Evolutionary conservation across 257 asterid genomes (phyloP).

Genomic region (Solanum dulcamara): DNA sequence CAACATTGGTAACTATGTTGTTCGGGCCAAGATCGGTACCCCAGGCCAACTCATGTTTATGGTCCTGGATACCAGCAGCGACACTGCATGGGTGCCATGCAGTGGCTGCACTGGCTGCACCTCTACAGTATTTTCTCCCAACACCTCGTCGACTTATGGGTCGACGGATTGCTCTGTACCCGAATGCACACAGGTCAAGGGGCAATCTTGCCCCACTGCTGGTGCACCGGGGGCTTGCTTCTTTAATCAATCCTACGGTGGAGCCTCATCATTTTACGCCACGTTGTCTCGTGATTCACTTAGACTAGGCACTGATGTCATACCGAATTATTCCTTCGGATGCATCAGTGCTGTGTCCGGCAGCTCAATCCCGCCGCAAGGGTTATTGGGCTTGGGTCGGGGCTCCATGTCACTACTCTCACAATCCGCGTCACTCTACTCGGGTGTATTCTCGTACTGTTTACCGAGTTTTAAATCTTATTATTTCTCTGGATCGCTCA

Average conservation of each 20-base stretch:
- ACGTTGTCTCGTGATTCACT: conserved; percentile 62
- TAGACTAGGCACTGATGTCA: conserved; percentile 31
- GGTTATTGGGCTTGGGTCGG: conserved; percentile 75
- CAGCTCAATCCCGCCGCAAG: conserved; percentile 67
- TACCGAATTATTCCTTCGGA: conserved; percentile 66
- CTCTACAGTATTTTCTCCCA: conserved; percentile 41
- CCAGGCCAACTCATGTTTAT: conserved; percentile 79
- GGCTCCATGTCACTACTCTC: conserved; percentile 72
- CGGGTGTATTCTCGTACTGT: conserved; percentile 76
- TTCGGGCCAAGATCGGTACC: conserved; percentile 71
- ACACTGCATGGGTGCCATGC: conserved; percentile 90
- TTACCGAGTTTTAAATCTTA: conserved; percentile 74
- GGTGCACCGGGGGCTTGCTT: conserved; percentile 42
- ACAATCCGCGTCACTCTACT: conserved; percentile 52
- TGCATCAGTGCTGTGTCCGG: conserved; percentile 58
- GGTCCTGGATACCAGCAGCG: conserved; percentile 83
- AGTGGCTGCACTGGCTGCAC: conserved; percentile 65
- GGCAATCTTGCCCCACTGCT: conserved; percentile 45
- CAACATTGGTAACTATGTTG: conserved; percentile 52
- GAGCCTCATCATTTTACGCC: conserved; percentile 57
- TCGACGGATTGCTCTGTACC: conserved; percentile 54
- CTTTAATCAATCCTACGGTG: conserved; percentile 70
- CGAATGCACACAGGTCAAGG: conserved; percentile 56
- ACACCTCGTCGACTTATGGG: conserved; percentile 48
- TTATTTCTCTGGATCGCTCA: conserved; percentile 86